phyloP scores from a whole-genome alignment of 768 basidiomycete species.

The Crepidotus variabilis region DNA sequence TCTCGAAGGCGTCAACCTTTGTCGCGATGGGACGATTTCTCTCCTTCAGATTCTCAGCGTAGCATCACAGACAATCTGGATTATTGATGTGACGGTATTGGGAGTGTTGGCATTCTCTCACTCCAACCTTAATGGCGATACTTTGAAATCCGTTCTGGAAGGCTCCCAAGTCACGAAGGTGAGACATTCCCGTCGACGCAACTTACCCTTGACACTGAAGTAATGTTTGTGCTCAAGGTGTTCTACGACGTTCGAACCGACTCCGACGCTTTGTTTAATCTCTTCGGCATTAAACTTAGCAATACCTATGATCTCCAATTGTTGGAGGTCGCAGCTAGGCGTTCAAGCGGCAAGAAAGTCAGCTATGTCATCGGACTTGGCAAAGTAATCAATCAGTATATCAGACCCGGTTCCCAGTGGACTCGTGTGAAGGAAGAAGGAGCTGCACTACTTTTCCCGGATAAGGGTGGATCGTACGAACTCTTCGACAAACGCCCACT shows the following conservation, averaged over 20 bases:
- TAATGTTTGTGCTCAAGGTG: constrained; percentile 13
- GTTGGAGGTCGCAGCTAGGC: constrained; percentile 26
- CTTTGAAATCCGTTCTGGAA: constrained; percentile 19
- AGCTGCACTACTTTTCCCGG: constrained; percentile 24
- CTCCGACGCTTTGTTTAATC: constrained; percentile 27
- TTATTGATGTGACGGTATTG: constrained; percentile 30
- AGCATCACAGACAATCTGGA: constrained; percentile 24
- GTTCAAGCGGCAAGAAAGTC: constrained; percentile 13
- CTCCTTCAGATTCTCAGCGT: constrained; percentile 27
- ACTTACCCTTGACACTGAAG: neutral
- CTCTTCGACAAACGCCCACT: constrained; percentile 26
- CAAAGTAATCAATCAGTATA: constrained; percentile 18
- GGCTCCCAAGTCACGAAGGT: constrained; percentile 19
- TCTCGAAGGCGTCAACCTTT: constrained; percentile 30
- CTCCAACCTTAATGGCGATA: constrained; percentile 16
- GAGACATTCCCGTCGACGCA: neutral
- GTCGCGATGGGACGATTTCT: constrained; percentile 25
- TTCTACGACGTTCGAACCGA: constrained; percentile 33
- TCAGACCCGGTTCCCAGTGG: constrained; percentile 23
- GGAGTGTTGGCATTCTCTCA: constrained; percentile 25
- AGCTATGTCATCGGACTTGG: constrained; percentile 22
- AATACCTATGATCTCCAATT: constrained; percentile 30
- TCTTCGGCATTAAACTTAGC: constrained; percentile 22
- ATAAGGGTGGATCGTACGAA: constrained; percentile 22
- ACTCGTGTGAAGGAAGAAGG: constrained; percentile 26